Percentiles rank a stretch among this genome's conserved stretches.
Evolutionary conservation across 2,329 filamentous ascomycete genomes (phyloP).

Genomic region (Didymella sp.): DNA sequence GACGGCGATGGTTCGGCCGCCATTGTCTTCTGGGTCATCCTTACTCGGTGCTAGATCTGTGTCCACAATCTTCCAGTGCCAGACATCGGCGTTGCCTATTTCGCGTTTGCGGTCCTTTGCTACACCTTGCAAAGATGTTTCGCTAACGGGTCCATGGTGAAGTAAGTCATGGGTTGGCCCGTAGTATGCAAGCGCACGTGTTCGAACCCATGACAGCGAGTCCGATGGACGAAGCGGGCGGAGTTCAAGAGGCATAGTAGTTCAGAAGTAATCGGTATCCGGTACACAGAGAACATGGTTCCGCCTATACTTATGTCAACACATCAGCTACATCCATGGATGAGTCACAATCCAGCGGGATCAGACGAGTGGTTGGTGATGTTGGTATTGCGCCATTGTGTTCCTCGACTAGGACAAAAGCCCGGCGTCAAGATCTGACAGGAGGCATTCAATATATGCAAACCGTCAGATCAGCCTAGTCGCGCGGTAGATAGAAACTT

Average conservation of each 20-base stretch:
- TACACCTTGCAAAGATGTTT: conserved; percentile 34
- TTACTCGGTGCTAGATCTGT: conserved; percentile 31
- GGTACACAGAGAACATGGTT: too few species aligned
- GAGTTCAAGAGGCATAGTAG: conserved; percentile 36
- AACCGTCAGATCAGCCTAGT: not conserved
- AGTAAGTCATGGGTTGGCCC: conserved; percentile 42
- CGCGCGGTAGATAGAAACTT: not conserved
- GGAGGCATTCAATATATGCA: not conserved
- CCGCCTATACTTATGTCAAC: not conserved
- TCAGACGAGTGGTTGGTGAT: not conserved
- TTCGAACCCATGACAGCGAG: conserved; percentile 39
- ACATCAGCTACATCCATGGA: not conserved
- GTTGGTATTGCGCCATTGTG: not conserved
- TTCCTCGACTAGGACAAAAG: not conserved
- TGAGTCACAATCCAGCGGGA: conserved; percentile 11
- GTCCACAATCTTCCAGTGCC: conserved; percentile 46
- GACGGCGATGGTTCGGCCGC: conserved; percentile 38
- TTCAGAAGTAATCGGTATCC: not conserved
- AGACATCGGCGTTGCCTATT: conserved; percentile 31
- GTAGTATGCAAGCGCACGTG: conserved; percentile 37
- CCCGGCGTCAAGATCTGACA: not conserved
- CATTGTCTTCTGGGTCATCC: conserved; percentile 34
- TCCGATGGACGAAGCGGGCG: conserved; percentile 31
- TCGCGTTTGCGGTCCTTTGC: conserved; percentile 35
- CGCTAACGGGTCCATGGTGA: conserved; percentile 33